Evolutionary conservation across 306 rosid species (phyloP).

Genomic region (Glycine soja): DNA sequence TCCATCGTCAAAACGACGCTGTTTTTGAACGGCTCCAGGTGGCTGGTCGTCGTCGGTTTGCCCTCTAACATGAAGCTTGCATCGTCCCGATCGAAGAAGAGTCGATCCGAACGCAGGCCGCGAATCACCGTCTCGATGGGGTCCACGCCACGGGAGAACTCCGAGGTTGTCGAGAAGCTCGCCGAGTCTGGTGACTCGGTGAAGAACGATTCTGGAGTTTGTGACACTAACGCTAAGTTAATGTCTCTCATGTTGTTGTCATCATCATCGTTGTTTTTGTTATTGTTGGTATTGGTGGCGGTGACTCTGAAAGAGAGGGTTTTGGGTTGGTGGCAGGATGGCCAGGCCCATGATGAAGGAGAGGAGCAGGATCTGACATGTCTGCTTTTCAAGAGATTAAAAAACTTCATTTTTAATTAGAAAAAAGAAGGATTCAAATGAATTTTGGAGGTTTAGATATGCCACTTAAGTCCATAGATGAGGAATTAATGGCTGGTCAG

Average conservation of each 20-base stretch:
- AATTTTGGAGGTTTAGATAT: neutral
- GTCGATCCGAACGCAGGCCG: conserved; percentile 68
- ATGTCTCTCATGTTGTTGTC: conserved; percentile 37
- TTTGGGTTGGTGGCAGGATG: conserved; percentile 70
- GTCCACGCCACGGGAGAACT: conserved; percentile 45
- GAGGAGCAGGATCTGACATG: conserved; percentile 38
- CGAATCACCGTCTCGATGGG: conserved; percentile 61
- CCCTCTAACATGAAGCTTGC: conserved; percentile 61
- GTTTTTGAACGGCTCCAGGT: conserved; percentile 47
- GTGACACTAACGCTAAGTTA: conserved; percentile 52
- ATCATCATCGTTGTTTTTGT: neutral
- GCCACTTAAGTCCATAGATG: neutral
- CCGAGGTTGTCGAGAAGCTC: conserved; percentile 53
- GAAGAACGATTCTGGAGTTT: conserved; percentile 46
- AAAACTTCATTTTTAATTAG: conserved; percentile 65
- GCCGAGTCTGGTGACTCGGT: conserved; percentile 45
- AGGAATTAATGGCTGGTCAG: neutral
- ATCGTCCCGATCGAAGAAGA: conserved; percentile 68
- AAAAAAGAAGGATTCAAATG: neutral
- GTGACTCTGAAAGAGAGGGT: conserved; percentile 71
- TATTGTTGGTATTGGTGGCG: neutral
- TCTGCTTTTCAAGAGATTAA: conserved; percentile 59
- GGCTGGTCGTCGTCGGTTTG: neutral
- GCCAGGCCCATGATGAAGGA: conserved; percentile 63
- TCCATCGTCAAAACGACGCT: conserved; percentile 61